Evolutionary conservation across 768 basidiomycete genomes (phyloP).

Genomic region (Gautieria morchelliformis): DNA sequence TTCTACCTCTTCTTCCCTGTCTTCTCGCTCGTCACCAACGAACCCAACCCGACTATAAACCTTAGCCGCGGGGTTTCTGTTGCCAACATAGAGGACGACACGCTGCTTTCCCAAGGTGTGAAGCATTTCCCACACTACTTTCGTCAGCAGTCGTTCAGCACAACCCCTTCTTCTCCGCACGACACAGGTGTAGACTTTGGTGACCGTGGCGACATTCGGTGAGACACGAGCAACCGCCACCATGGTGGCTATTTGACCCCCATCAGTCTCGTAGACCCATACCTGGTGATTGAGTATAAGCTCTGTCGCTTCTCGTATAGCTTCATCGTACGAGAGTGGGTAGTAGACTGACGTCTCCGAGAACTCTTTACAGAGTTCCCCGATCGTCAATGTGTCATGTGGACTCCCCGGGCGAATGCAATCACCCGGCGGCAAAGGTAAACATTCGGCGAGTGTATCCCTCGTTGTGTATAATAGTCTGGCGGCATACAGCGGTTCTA

Average conservation of each 20-base stretch:
- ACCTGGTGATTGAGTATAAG: conserved; percentile 38
- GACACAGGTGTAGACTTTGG: conserved; percentile 59
- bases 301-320: conserved; percentile 38
- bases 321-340: conserved; percentile 20
- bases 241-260: conserved; percentile 42
- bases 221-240: conserved; percentile 58
- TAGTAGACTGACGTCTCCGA: conserved; percentile 45
- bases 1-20: conserved; percentile 34
- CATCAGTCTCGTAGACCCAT: conserved; percentile 51
- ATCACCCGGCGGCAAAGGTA: conserved; percentile 23
- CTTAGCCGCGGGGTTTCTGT: conserved; percentile 39
- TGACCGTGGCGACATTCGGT: conserved; percentile 47
- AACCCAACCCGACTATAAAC: conserved; percentile 65
- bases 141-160: conserved; percentile 51
- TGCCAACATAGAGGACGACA: conserved; percentile 59
- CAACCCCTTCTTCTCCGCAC: conserved; percentile 42
- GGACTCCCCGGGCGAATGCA: conserved; percentile 33
- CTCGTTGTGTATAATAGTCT: conserved; percentile 45
- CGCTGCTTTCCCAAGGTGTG: conserved; percentile 27
- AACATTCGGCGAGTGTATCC: conserved; percentile 25
- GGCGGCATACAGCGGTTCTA: conserved; percentile 51
- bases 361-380: conserved; percentile 44
- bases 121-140: conserved; percentile 33
- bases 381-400: conserved; percentile 32
- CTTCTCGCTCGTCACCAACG: conserved; percentile 35